A percentile compares a stretch with the other conserved stretches of the same genome.
Conservation (phyloP, 78 protist species). For the Dictyostelium discoideum region DNA sequence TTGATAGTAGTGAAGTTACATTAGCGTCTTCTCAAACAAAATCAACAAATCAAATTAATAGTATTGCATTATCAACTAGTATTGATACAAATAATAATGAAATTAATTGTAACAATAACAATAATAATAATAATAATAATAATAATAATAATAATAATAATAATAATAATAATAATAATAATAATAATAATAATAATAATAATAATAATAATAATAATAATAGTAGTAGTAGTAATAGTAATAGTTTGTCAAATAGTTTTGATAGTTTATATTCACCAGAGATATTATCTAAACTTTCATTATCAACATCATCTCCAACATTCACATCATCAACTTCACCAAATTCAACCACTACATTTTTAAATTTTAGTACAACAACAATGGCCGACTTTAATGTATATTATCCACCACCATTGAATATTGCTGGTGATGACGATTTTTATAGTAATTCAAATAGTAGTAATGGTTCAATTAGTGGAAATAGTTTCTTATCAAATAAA, state of each 20-base stretch:
- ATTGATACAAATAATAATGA: not conserved
- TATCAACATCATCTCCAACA: not conserved
- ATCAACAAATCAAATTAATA: not conserved
- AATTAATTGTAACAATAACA: too few relatives aligned
- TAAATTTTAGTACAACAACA: not conserved
- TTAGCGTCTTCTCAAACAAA: not conserved
- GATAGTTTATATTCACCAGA: constrained; percentile 15
- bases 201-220: not conserved
- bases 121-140: not conserved
- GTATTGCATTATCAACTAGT: not conserved
- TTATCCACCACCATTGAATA: constrained; percentile 14
- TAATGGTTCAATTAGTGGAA: not conserved
- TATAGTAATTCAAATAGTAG: not conserved
- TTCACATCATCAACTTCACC: not conserved
- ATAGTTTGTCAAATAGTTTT: not conserved
- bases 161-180: not conserved
- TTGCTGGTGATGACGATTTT: not conserved
- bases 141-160: not conserved
- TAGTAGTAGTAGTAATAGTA: not conserved
- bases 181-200: not conserved
- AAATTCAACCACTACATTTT: not conserved
- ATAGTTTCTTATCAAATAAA: not conserved
- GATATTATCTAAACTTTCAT: not conserved
- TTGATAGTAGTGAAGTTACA: not conserved
- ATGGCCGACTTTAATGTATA: constrained; percentile 17